Percentiles rank a stretch among this genome's conserved stretches.
Evolutionary conservation across 306 rosid genomes (phyloP).

Genomic region (Begonia peltatifolia): DNA sequence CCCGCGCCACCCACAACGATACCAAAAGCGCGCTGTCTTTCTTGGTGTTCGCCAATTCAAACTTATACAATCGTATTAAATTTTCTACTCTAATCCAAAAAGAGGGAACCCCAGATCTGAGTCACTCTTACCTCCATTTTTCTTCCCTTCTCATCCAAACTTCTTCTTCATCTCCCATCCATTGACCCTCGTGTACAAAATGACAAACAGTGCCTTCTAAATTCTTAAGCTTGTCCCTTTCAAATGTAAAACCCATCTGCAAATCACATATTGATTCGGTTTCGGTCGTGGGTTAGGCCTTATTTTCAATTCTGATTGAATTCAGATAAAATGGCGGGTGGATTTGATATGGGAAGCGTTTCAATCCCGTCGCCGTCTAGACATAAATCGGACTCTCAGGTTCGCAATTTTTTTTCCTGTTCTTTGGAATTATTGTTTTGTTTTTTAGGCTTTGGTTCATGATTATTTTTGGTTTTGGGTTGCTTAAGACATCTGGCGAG

Average conservation of each 20-base stretch:
- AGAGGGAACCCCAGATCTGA: background rate
- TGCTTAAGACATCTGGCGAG: conserved; percentile 29
- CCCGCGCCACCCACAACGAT: background rate
- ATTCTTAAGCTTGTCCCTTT: too few species aligned
- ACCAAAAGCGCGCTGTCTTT: background rate
- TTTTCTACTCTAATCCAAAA: background rate
- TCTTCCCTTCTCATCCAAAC: too few species aligned
- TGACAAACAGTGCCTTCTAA: too few species aligned
- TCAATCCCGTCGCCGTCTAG: background rate
- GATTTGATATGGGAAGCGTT: background rate
- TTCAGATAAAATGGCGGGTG: background rate
- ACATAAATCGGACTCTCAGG: background rate
- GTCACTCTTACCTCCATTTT: background rate
- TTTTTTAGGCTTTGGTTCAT: background rate
- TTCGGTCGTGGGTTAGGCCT: too few species aligned
- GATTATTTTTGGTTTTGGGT: background rate
- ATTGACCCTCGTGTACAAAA: too few species aligned
- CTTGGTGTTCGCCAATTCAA: too few species aligned
- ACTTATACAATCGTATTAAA: too few species aligned
- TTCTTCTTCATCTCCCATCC: too few species aligned
- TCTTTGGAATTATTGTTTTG: background rate
- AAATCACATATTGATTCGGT: too few species aligned
- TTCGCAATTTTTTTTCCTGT: background rate
- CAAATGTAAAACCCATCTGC: too few species aligned
- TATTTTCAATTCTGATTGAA: background rate